phyloP scores from a whole-genome alignment of 192 early-diverging fungal species.

The Coemansia sp. region DNA sequence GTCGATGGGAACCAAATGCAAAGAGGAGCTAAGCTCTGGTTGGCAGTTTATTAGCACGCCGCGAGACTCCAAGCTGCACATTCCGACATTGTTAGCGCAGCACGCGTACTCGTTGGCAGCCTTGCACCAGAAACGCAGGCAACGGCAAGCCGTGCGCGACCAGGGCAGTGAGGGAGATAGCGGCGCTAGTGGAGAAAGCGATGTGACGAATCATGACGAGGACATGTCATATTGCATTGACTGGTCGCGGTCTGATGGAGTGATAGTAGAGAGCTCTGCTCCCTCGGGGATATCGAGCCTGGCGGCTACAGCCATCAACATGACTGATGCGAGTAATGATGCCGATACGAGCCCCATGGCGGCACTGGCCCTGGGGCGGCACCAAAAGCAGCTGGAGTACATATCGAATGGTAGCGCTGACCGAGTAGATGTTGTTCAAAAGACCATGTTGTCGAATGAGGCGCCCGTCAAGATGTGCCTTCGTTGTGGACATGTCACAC shows the following conservation, averaged over 20 bases:
- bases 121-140: conserved; percentile 17
- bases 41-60: conserved; percentile 57
- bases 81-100: conserved; percentile 49
- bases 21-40: conserved; percentile 35
- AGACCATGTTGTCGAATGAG: conserved; percentile 39
- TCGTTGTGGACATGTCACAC: conserved; percentile 47
- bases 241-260: conserved; percentile 52
- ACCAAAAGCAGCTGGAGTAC: conserved; percentile 19
- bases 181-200: background rate
- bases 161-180: background rate
- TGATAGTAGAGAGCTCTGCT: conserved; percentile 33
- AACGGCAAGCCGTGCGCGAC: conserved; percentile 5
- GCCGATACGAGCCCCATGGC: background rate
- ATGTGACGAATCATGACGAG: background rate
- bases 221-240: conserved; percentile 56
- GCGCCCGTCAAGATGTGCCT: conserved; percentile 34
- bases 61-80: conserved; percentile 44
- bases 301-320: background rate
- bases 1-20: background rate
- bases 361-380: conserved; percentile 10
- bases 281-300: conserved; percentile 13
- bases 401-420: conserved; percentile 19
- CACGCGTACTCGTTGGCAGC: conserved; percentile 49
- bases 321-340: background rate
- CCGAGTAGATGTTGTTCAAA: conserved; percentile 48